These are phyloP conservation scores for Leccinum griseonigrum DNA, from an alignment of 1,284 basidiomycete species.

Conservation along the genomic window DNA sequence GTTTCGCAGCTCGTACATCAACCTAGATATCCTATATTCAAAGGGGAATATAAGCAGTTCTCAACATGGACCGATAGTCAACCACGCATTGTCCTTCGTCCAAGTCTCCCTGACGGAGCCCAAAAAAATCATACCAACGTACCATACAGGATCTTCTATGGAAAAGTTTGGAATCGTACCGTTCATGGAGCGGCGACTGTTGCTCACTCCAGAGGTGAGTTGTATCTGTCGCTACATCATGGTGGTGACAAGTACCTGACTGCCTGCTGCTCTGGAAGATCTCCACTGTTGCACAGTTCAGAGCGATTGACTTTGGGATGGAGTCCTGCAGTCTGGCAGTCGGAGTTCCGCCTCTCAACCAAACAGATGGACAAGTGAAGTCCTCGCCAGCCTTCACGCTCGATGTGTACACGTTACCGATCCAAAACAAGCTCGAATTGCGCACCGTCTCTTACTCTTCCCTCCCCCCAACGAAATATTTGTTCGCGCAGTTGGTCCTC, in stretches of 20 bases:
- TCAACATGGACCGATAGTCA: conserved; percentile 1
- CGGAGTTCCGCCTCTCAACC: not conserved
- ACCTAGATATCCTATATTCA: conserved; percentile 4
- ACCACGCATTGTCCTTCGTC: conserved; percentile 1
- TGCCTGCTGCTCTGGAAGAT: not conserved
- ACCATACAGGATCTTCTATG: not conserved
- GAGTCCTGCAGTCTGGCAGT: conserved; percentile 4
- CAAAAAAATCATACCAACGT: not conserved
- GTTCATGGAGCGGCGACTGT: not conserved
- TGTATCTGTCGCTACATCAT: not conserved
- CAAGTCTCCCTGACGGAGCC: conserved; percentile 5
- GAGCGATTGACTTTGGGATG: conserved; percentile 10
- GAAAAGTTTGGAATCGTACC: conserved; percentile 3
- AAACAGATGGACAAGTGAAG: not conserved
- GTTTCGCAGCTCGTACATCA: conserved; percentile 6
- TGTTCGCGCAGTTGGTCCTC: conserved; percentile 3
- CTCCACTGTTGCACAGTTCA: conserved; percentile 4
- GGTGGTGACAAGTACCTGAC: not conserved
- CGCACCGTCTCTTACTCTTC: conserved; percentile 3
- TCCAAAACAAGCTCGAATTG: not conserved
- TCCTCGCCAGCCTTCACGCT: not conserved
- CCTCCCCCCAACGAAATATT: not conserved
- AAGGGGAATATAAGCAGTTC: conserved; percentile 5
- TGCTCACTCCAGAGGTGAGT: conserved; percentile 3
- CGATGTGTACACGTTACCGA: conserved; percentile 4